Conservation (phyloP, 1,139 yeast species). For the Casaregolazyma lundiana region DNA sequence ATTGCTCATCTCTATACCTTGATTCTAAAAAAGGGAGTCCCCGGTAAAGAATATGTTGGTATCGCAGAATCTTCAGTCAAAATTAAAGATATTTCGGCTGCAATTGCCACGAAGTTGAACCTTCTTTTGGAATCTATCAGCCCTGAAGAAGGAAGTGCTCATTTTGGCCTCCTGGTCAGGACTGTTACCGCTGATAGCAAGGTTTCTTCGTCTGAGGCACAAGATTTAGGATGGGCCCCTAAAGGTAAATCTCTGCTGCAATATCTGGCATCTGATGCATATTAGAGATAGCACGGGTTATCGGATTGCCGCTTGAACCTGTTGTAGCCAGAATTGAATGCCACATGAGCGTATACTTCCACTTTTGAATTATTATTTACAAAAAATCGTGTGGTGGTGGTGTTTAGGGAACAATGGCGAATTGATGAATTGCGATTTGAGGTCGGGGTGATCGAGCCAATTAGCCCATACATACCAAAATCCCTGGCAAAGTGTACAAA, state of each 20-base stretch:
- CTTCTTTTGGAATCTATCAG: slow-evolving; percentile 18
- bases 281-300: too few relatives aligned
- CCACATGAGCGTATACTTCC: too few relatives aligned
- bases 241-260: slow-evolving; percentile 3
- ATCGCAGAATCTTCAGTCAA: slow-evolving; percentile 9
- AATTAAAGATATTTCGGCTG: slow-evolving; percentile 27
- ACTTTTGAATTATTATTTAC: too few relatives aligned
- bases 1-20: slow-evolving; percentile 29
- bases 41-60: background rate
- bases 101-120: slow-evolving; percentile 24
- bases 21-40: slow-evolving; percentile 30
- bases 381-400: slow-evolving; percentile 1
- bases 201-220: slow-evolving; percentile 4
- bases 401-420: background rate
- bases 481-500: too few relatives aligned
- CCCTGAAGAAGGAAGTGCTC: background rate
- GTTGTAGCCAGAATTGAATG: too few relatives aligned
- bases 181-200: background rate
- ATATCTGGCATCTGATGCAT: slow-evolving; percentile 7
- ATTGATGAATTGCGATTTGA: too few relatives aligned
- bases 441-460: too few relatives aligned
- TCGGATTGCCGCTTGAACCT: too few relatives aligned
- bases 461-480: too few relatives aligned
- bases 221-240: slow-evolving; percentile 14
- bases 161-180: slow-evolving; percentile 7